Evolutionary conservation across 129 eudicot species (phyloP).

Genomic region (Apium graveolens): DNA sequence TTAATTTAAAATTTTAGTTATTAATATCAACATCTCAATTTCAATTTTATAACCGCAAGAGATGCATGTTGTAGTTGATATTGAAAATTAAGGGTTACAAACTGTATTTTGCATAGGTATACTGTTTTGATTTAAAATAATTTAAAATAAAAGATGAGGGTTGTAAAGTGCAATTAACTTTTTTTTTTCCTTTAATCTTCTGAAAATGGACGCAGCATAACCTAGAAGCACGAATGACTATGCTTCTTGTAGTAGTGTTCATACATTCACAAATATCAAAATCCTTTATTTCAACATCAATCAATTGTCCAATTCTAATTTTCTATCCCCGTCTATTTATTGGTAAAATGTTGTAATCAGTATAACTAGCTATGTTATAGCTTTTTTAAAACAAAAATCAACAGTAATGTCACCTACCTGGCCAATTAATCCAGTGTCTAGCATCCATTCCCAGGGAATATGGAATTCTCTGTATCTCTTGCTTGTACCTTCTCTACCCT

Average conservation of each 20-base stretch:
- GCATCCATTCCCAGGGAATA: constrained; percentile 87
- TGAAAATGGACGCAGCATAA: too few relatives aligned
- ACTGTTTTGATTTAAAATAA: too few relatives aligned
- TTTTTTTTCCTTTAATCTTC: background rate
- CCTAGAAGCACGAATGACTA: background rate
- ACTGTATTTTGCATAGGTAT: too few relatives aligned
- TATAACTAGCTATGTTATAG: constrained; percentile 14
- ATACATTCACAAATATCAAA: background rate
- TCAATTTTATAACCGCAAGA: too few relatives aligned
- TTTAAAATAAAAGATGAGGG: too few relatives aligned
- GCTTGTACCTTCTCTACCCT: constrained; percentile 62
- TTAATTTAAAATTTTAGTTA: too few relatives aligned
- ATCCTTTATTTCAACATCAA: background rate
- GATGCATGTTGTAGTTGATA: too few relatives aligned
- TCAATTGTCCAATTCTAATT: background rate
- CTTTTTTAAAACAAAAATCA: constrained; percentile 1
- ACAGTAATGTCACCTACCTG: constrained; percentile 45
- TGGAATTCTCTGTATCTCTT: constrained; percentile 62
- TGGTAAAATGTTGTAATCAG: constrained; percentile 8
- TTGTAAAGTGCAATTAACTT: too few relatives aligned
- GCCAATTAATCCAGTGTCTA: constrained; percentile 58
- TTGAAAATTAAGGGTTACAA: too few relatives aligned
- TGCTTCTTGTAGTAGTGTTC: background rate
- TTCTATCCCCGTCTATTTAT: constrained; percentile 3
- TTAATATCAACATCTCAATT: too few relatives aligned